Base-by-base conservation (phyloP, 2,329 filamentous ascomycete species). In the Penicillium concentricum region DNA sequence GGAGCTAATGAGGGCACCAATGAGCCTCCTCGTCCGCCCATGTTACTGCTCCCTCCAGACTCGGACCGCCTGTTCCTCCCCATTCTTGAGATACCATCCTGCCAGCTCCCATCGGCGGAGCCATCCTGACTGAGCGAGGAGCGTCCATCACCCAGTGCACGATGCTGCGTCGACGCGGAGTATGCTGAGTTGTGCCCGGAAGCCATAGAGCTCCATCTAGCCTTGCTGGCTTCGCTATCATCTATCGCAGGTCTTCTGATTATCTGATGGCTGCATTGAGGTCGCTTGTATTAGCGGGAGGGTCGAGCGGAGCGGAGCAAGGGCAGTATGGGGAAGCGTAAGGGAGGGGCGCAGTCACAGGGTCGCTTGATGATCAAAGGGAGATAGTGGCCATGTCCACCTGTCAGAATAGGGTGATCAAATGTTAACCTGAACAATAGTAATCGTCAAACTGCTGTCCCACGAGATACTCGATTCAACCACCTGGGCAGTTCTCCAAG, bases 21-120 rank as follows among this genome's bases (percentile, higher is more conserved):
- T 61, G 86, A 68, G 44, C 55, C 64, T 38, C 60, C 85, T 51
- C 89, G 85, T 18, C 87, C 84, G 47, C 82, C 85, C 72, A 86
- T 89, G 54, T 85, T 87, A 66, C 85, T 81, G 69, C 80, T 80
- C 58, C 80, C 76, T 54, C 79, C 78, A 41, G 84, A 85, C 45
- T 81, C 73, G n/a, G 84, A 84, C 50, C 84, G 80, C 60, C 76
- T 69, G 65, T 74, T 72, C 57, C 74, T 65, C 35, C 67, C 71
- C 22, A 67, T 59, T 51, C 64, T 66, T 22, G 74, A 65, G 18
- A 62, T 60, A 32, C 62, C 61, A 56, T 74, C 75, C 43, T 69
- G 62, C 71, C 73, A 76, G 61, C 74, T 76, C 34, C 73, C 74
- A 50, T 75, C 68, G 39, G 59, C 67, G n/a, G 71, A 72, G 38